Conservation (phyloP, 75 land plant species). For the Selaginella moellendorffii region DNA sequence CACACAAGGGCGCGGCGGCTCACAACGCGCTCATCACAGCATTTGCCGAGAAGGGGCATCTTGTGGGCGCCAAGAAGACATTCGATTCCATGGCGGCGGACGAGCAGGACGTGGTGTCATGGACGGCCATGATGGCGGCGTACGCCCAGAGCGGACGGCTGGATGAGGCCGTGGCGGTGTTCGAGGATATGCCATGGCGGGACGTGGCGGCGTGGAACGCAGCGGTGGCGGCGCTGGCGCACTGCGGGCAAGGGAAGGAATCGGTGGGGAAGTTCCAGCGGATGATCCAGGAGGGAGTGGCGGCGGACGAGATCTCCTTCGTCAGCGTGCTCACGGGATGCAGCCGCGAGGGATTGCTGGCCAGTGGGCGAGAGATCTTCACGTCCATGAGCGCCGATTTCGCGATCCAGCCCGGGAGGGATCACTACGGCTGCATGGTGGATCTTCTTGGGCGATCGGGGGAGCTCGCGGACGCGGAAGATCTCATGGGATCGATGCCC, state of each 20-base stretch:
- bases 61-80: too few species aligned
- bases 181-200: conserved; percentile 5
- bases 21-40: too few species aligned
- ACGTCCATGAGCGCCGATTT: neutral
- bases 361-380: neutral
- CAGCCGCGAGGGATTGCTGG: neutral
- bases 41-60: too few species aligned
- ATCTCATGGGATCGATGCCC: conserved; percentile 26
- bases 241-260: conserved; percentile 18
- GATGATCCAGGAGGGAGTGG: conserved; percentile 10
- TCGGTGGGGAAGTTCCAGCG: conserved; percentile 14
- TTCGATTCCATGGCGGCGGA: too few species aligned
- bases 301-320: neutral
- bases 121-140: conserved; percentile 29
- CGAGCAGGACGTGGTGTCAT: too few species aligned
- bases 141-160: conserved; percentile 17
- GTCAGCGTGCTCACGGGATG: neutral
- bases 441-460: conserved; percentile 23
- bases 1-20: neutral
- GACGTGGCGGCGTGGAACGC: conserved; percentile 27
- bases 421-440: conserved; percentile 29
- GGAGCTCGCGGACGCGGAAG: conserved; percentile 19
- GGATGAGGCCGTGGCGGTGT: conserved; percentile 20
- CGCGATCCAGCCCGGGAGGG: neutral
- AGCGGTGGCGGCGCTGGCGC: conserved; percentile 21